Evolutionary conservation across 1,284 basidiomycete genomes (phyloP).

Genomic region (Leccinum olivaceoglutinosum): DNA sequence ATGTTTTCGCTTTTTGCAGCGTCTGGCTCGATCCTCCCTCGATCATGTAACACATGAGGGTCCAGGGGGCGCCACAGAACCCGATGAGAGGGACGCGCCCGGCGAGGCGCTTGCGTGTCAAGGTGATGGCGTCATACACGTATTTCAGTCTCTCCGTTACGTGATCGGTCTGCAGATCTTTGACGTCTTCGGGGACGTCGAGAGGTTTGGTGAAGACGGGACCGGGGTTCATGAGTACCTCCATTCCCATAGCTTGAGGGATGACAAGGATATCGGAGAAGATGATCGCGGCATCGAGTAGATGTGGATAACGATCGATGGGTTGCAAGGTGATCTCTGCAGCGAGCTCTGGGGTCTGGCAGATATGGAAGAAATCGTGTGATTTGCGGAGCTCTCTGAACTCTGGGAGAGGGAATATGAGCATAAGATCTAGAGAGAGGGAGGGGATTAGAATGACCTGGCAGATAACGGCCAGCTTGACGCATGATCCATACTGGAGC

Average conservation of each 20-base stretch:
- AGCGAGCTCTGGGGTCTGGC: conserved; percentile 82
- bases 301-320: conserved; percentile 77
- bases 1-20: conserved; percentile 84
- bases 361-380: conserved; percentile 92
- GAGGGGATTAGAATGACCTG: conserved; percentile 50
- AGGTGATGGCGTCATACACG: conserved; percentile 85
- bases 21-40: conserved; percentile 90
- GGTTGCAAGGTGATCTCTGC: conserved; percentile 88
- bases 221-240: conserved; percentile 89
- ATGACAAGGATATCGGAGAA: conserved; percentile 96
- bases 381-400: conserved; percentile 79
- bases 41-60: conserved; percentile 94
- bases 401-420: conserved; percentile 46
- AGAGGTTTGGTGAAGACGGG: conserved; percentile 86
- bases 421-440: background rate
- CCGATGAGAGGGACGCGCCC: conserved; percentile 92
- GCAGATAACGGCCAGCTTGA: conserved; percentile 93
- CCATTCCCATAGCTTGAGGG: conserved; percentile 93
- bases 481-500: conserved; percentile 99
- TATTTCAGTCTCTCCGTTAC: conserved; percentile 83
- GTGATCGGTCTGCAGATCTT: conserved; percentile 61
- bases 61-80: conserved; percentile 96
- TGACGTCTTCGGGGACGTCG: conserved; percentile 67
- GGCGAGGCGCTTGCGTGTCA: conserved; percentile 71
- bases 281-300: conserved; percentile 92